Percentiles rank a stretch among this genome's conserved stretches.
Evolutionary conservation across 768 basidiomycete genomes (phyloP).

Genomic region (Lactarius sanguifluus): DNA sequence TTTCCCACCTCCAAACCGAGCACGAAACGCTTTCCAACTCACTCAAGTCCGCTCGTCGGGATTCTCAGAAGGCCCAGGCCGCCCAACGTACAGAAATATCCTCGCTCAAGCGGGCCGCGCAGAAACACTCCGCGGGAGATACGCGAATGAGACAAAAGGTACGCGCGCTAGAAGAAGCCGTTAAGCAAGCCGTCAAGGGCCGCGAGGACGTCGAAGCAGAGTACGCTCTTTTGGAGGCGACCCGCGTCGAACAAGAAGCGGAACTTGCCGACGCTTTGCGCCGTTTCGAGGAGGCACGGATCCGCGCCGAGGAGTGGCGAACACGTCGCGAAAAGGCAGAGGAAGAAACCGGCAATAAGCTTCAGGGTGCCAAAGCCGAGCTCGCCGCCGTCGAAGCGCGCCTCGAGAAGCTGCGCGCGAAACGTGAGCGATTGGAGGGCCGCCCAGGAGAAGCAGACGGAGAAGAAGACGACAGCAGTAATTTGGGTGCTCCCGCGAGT

Average conservation of each 20-base stretch:
- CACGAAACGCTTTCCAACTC: constrained; percentile 64
- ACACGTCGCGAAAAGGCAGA: constrained; percentile 39
- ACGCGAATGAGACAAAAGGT: constrained; percentile 82
- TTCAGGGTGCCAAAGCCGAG: constrained; percentile 41
- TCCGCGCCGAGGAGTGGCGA: constrained; percentile 24
- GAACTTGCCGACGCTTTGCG: constrained; percentile 37
- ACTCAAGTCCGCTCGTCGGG: constrained; percentile 76
- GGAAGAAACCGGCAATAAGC: constrained; percentile 44
- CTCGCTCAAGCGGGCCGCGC: constrained; percentile 74
- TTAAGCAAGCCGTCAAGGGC: constrained; percentile 62
- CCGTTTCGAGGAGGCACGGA: constrained; percentile 14
- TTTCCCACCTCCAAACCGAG: constrained; percentile 63
- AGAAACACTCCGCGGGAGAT: constrained; percentile 74
- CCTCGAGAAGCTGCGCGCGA: constrained; percentile 64
- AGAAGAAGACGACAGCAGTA: constrained; percentile 6
- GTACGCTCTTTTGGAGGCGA: constrained; percentile 41
- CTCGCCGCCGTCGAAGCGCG: constrained; percentile 43
- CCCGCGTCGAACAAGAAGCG: constrained; percentile 26
- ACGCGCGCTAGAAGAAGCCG: constrained; percentile 84
- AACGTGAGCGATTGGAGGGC: constrained; percentile 65
- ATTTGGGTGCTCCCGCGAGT: background rate
- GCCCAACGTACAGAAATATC: constrained; percentile 84
- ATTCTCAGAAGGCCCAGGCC: constrained; percentile 81
- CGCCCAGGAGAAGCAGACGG: constrained; percentile 22
- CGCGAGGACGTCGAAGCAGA: constrained; percentile 49